Evolutionary conservation across 768 basidiomycete genomes (phyloP).

Genomic region (Termitomyces sp.): DNA sequence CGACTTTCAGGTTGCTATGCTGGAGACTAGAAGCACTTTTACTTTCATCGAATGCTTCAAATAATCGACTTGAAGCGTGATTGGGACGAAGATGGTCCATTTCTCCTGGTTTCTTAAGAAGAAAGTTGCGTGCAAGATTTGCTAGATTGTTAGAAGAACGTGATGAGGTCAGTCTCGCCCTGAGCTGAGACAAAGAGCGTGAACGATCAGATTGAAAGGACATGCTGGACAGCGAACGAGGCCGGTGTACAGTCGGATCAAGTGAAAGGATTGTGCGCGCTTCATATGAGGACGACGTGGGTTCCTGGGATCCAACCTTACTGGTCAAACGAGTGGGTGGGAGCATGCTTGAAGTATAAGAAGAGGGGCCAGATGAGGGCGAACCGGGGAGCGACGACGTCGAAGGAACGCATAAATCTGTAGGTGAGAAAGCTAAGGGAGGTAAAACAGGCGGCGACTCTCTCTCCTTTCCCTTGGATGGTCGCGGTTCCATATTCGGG

Average conservation of each 20-base stretch:
- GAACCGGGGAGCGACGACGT: constrained; percentile 29
- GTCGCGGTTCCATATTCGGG: constrained; percentile 10
- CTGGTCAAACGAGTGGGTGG: constrained; percentile 6
- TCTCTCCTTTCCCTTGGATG: constrained; percentile 54
- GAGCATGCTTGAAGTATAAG: constrained; percentile 23
- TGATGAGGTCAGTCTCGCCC: constrained; percentile 38
- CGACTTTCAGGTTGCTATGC: constrained; percentile 30
- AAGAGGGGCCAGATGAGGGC: constrained; percentile 35
- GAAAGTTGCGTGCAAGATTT: constrained; percentile 52
- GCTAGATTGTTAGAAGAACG: constrained; percentile 47
- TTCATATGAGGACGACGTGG: constrained; percentile 1
- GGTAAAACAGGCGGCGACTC: constrained; percentile 60
- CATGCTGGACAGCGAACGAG: constrained; percentile 53
- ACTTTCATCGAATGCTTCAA: constrained; percentile 17
- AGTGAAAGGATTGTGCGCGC: constrained; percentile 19
- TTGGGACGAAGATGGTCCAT: not conserved
- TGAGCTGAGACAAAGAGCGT: constrained; percentile 43
- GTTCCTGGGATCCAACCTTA: constrained; percentile 5
- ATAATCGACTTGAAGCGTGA: not conserved
- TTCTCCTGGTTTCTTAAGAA: constrained; percentile 36
- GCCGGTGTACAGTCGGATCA: constrained; percentile 36
- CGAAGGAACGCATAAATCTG: constrained; percentile 41
- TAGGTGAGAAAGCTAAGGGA: constrained; percentile 55
- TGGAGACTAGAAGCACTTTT: constrained; percentile 39
- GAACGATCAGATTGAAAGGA: constrained; percentile 39